Percentiles rank a stretch among this genome's conserved stretches.
phyloP scores from a whole-genome alignment of 371 early-diverging fungal species.

The Mucor sp. region DNA sequence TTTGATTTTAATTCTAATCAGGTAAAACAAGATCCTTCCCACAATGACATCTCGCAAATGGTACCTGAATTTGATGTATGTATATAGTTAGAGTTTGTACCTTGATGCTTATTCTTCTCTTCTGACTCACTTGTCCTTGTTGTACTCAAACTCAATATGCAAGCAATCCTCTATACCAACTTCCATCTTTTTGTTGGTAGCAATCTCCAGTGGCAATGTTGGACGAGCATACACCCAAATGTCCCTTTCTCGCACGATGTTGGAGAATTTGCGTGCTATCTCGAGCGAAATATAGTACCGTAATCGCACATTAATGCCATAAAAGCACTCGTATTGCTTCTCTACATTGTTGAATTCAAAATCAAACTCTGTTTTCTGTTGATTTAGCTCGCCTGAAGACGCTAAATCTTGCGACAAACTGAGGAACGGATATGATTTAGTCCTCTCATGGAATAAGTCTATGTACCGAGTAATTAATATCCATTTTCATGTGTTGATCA shows the following conservation, averaged over 20 bases:
- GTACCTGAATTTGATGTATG: constrained; percentile 45
- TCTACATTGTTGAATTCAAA: constrained; percentile 88
- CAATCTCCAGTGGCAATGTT: constrained; percentile 69
- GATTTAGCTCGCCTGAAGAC: constrained; percentile 71
- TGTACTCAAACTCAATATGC: constrained; percentile 90
- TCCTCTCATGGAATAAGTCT: constrained; percentile 88
- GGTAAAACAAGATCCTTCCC: constrained; percentile 91
- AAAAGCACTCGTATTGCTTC: constrained; percentile 82
- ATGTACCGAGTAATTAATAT: not conserved
- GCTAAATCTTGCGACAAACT: constrained; percentile 79
- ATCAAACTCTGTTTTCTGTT: constrained; percentile 57
- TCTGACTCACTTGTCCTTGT: constrained; percentile 69
- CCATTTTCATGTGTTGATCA: not conserved
- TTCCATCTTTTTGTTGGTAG: constrained; percentile 86
- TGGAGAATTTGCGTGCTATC: constrained; percentile 67
- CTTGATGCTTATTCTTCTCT: not conserved
- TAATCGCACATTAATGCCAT: constrained; percentile 81
- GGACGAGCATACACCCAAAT: constrained; percentile 81
- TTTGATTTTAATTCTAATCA: constrained; percentile 95
- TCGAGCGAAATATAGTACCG: constrained; percentile 84
- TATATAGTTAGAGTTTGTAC: not conserved
- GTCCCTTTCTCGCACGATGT: constrained; percentile 68
- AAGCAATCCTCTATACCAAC: constrained; percentile 88
- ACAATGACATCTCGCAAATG: constrained; percentile 93
- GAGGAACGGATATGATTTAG: constrained; percentile 85